Evolutionary conservation across 129 eudicot species (phyloP), one percentile per base, ranked within the genome.

Genomic region (Lonicera japonica): DNA sequence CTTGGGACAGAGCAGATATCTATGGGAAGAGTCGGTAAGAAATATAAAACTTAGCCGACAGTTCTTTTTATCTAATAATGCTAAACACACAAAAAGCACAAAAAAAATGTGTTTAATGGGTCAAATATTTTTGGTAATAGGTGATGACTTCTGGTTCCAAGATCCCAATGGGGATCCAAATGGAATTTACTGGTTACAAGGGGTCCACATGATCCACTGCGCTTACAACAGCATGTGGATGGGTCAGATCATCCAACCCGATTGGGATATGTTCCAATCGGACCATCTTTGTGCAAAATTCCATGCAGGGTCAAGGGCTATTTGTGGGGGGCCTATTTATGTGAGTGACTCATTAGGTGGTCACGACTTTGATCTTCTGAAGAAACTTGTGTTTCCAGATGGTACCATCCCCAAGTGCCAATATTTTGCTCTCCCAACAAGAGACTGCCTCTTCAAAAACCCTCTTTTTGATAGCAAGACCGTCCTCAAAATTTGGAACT

Each of bases 131-230:
- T n/a, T n/a, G 60, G 24, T 18, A 9, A 29, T 40, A 81, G 87
- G 87, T 34, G 87, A 81, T 81, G 87, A 81, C 58, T 81, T 81
- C 56, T 81, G 87, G 87, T 81, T 81, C 69, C 80, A 81, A 61
- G 87, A 81, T 54, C 87, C 87, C 1, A 69, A 73, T 70, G 87
- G 87, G 18, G 83, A 81, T 29, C 87, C 87, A 53, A 66, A 65
- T 66, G 87, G 87, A 50, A 83, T 73, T 23, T 81, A 72, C 57
- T 81, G 87, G 87, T 54, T 81, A 23, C 87, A 82, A 65, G 80
- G 80, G 16, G 87, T 74, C 13, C 87, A 82, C 34, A 77, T 82
- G 83, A 70, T 77, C 54, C 83, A 77, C 46, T 77, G 83, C 61
- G 82, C 87, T 52, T 77, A 69, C 66, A 82, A 82, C 66, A 82